Percentiles rank a stretch among this genome's conserved stretches.
These are phyloP conservation scores for Jacaranda copaia DNA, from an alignment of 257 asterid species.

Conservation along the genomic window DNA sequence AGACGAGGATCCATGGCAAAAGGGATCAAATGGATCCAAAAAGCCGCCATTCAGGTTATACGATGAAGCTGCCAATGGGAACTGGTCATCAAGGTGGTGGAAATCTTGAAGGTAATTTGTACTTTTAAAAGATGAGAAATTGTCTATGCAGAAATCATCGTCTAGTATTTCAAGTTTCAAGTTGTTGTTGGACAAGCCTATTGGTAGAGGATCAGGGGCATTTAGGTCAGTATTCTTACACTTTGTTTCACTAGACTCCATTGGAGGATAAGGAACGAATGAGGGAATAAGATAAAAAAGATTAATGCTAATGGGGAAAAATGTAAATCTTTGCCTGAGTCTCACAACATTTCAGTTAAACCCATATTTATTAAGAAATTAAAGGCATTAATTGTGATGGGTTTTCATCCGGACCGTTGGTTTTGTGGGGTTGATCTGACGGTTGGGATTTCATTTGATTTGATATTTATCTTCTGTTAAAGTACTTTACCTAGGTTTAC, in stretches of 20 bases:
- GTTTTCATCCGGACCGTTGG: conserved; percentile 37
- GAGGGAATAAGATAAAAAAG: conserved; percentile 9
- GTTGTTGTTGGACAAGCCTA: conserved; percentile 33
- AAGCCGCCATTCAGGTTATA: conserved; percentile 46
- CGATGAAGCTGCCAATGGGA: conserved; percentile 36
- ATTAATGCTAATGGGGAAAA: background rate
- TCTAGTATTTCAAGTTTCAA: conserved; percentile 46
- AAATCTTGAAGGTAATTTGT: conserved; percentile 55
- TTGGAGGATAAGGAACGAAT: conserved; percentile 27
- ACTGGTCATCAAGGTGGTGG: conserved; percentile 62
- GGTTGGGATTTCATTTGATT: conserved; percentile 23
- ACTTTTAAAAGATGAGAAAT: conserved; percentile 44
- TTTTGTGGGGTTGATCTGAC: conserved; percentile 32
- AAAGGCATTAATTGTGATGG: conserved; percentile 40
- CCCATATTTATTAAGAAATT: conserved; percentile 38
- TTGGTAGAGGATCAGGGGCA: conserved; percentile 31
- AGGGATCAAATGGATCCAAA: conserved; percentile 60
- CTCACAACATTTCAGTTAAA: conserved; percentile 39
- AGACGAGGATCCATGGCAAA: conserved; percentile 36
- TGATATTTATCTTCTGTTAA: background rate
- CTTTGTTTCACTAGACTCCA: conserved; percentile 40
- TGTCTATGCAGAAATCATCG: conserved; percentile 45
- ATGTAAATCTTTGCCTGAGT: conserved; percentile 43
- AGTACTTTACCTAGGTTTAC: background rate
- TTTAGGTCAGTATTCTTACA: conserved; percentile 15